Percentiles rank a stretch among this genome's conserved stretches.
phyloP scores from a whole-genome alignment of 1,139 yeast species.

The Wickerhamiella pararugosa region DNA sequence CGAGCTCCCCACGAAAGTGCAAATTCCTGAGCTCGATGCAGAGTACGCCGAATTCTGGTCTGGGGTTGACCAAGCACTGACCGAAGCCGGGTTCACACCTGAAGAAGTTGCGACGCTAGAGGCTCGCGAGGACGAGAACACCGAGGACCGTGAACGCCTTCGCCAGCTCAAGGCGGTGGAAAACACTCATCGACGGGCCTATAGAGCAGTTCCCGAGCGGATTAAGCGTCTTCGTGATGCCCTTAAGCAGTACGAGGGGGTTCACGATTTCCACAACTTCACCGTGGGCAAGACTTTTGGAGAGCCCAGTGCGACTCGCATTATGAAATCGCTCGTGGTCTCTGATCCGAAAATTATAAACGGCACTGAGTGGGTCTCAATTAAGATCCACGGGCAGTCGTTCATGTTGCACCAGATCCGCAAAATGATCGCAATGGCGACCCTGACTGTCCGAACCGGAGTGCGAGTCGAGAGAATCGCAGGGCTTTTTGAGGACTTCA shows the following conservation, averaged over 20 bases:
- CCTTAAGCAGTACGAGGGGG: constrained; percentile 62
- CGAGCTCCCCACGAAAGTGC: constrained; percentile 37
- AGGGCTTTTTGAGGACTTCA: constrained; percentile 62
- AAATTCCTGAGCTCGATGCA: constrained; percentile 47
- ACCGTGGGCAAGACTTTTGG: constrained; percentile 78
- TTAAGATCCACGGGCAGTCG: constrained; percentile 94
- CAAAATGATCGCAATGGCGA: constrained; percentile 95
- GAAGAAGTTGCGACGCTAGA: constrained; percentile 26
- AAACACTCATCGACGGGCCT: constrained; percentile 51
- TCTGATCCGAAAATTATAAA: constrained; percentile 88
- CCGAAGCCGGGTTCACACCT: constrained; percentile 20
- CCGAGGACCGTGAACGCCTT: constrained; percentile 3
- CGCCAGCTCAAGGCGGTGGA: constrained; percentile 46
- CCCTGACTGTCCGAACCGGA: constrained; percentile 70
- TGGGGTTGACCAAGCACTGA: constrained; percentile 26
- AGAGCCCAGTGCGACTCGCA: constrained; percentile 74
- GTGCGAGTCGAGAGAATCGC: constrained; percentile 60
- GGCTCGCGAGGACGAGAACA: constrained; percentile 17
- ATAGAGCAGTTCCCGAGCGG: constrained; percentile 47
- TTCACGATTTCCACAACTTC: constrained; percentile 91
- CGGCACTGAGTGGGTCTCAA: constrained; percentile 91
- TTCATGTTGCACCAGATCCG: constrained; percentile 97
- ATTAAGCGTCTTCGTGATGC: constrained; percentile 50
- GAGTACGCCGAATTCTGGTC: constrained; percentile 71
- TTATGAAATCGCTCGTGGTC: constrained; percentile 63